Percentiles rank a stretch among this genome's conserved stretches.
Conservation (phyloP, 164 flowering plant genomes). For the Macadamia integrifolia region DNA sequence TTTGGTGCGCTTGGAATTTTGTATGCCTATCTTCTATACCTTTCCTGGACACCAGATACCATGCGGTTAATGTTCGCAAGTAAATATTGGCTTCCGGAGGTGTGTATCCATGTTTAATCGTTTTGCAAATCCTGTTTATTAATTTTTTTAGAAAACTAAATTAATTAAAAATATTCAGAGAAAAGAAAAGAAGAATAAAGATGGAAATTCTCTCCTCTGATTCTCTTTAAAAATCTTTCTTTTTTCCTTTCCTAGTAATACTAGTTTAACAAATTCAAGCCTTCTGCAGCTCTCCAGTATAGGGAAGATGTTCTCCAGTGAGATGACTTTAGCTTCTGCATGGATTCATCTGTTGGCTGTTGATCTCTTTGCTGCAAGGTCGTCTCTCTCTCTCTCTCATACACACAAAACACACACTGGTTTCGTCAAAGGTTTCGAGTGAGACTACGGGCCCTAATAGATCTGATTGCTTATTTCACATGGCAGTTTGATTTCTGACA, state of each 20-base stretch:
- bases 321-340: constrained; percentile 91
- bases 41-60: constrained; percentile 96
- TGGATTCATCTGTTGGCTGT: constrained; percentile 87
- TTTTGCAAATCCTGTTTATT: no score
- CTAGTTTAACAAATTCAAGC: neutral
- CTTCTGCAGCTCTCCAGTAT: constrained; percentile 69
- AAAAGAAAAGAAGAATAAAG: no score
- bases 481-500: neutral
- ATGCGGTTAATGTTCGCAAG: constrained; percentile 76
- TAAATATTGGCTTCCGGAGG: constrained; percentile 93
- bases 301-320: constrained; percentile 78
- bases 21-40: constrained; percentile 76
- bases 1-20: constrained; percentile 7
- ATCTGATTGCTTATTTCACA: no score
- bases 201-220: neutral
- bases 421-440: constrained; percentile 2
- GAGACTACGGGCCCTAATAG: neutral
- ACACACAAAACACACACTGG: constrained; percentile 12
- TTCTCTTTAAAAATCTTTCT: neutral
- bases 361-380: constrained; percentile 98
- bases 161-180: neutral
- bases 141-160: no score
- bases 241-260: neutral
- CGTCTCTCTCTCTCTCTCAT: neutral
- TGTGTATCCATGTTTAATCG: constrained; percentile 15